These are phyloP conservation scores for Gynochthodes officinalis DNA, from an alignment of 257 asterid genomes.

Conservation along the genomic window DNA sequence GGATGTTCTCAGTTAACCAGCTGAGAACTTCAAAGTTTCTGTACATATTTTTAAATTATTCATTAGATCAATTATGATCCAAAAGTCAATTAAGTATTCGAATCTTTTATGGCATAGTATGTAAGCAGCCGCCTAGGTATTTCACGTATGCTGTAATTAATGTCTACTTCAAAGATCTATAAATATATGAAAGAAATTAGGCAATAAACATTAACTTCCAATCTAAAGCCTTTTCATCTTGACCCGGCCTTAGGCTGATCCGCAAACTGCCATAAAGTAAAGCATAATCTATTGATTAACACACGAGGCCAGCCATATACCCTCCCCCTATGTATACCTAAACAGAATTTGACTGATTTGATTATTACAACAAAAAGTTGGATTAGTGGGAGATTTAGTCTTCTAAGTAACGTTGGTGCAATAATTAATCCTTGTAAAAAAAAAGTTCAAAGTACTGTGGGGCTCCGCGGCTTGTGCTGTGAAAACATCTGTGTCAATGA, in stretches of 20 bases:
- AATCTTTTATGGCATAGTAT: no score
- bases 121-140: no score
- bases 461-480: conserved; percentile 17
- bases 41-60: background rate
- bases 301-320: conserved; percentile 17
- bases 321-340: conserved; percentile 11
- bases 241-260: background rate
- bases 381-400: conserved; percentile 8
- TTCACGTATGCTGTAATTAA: no score
- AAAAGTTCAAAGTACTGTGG: conserved; percentile 26
- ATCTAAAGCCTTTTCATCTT: background rate
- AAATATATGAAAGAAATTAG: no score
- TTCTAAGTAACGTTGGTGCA: conserved; percentile 18
- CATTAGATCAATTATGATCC: no score
- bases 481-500: conserved; percentile 21
- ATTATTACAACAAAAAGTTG: conserved; percentile 14
- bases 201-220: no score
- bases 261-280: background rate
- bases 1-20: background rate
- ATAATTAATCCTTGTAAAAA: conserved; percentile 15
- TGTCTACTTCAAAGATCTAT: no score
- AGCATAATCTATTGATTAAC: conserved; percentile 6
- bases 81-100: no score
- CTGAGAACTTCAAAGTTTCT: no score
- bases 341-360: conserved; percentile 26